Base-by-base conservation (phyloP, 768 basidiomycete species). In the Boletus tylopilopsis region DNA sequence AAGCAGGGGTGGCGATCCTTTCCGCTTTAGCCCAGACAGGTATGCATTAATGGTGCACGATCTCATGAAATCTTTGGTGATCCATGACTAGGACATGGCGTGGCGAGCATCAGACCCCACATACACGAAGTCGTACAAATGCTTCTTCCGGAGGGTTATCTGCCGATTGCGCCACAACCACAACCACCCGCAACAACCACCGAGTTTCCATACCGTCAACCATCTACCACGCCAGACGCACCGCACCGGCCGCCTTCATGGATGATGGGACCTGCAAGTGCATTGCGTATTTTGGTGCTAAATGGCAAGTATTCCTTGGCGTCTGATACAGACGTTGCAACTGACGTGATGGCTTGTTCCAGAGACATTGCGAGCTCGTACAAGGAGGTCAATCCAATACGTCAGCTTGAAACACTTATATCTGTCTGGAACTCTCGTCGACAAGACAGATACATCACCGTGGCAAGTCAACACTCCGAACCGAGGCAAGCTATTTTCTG, bases 1-100 rank as follows among this genome's bases (percentile, higher is more conserved):
- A 63, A 24, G 60, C 59, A 16, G 62, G 59, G 2, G 57, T 61
- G 36, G 50, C 39, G 10, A 59, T 61, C 13, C 59, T 63, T 11
- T 61, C 53, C 8, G 56, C 62, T 2, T 39, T 63, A 42, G 54
- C 56, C 30, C 56, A 45, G 36, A 63, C 62, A 0, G 38, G 62
- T 61, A 53, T n/a, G 50, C 1, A 13, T 16, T 36, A 11, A 11
- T 9, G 4, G 24, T 4, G 3, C 32, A 25, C 23, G 12, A 13
- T 34, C n/a, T 6, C 9, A 12, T 6, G 16, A 16, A 12, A 13
- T 27, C 10, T 25, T 18, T 19, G 32, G 16, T 11, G 2, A 19
- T 15, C 32, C 49, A 15, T 21, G 8, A 10, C 9, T 8, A 48
- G 47, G 25, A 1, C 32, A 34, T n/a, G 39, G 47, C 9, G 39